These are phyloP conservation scores for Tricholoma hemisulphureum DNA, from an alignment of 768 basidiomycete genomes.

Conservation along the genomic window DNA sequence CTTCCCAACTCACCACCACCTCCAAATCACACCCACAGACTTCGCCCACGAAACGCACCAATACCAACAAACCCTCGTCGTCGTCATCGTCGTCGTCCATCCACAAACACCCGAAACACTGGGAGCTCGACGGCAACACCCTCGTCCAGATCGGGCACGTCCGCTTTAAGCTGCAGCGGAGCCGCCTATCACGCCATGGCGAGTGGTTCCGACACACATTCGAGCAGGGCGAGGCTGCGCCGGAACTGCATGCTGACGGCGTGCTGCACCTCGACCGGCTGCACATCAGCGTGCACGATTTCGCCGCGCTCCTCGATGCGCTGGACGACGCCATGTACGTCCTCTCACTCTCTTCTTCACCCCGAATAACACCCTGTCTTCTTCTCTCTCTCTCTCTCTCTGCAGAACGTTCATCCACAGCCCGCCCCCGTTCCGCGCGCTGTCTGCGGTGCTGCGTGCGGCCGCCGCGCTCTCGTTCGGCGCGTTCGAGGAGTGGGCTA, in stretches of 20 bases:
- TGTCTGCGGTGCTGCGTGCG: constrained; percentile 34
- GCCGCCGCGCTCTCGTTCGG: constrained; percentile 31
- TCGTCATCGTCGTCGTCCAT: too few relatives aligned
- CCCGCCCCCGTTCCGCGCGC: constrained; percentile 24
- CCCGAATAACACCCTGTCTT: not conserved
- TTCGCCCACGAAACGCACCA: not conserved
- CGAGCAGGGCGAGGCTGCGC: not conserved
- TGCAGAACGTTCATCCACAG: constrained; percentile 13
- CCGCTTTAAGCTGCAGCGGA: constrained; percentile 36
- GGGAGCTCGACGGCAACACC: constrained; percentile 36
- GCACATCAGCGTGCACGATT: constrained; percentile 29
- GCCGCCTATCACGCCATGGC: constrained; percentile 30
- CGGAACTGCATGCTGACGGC: constrained; percentile 20
- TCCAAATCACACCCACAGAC: not conserved
- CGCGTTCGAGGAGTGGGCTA: constrained; percentile 27
- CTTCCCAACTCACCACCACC: not conserved
- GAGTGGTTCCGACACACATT: constrained; percentile 30
- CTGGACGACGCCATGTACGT: constrained; percentile 36
- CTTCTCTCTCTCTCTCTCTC: not conserved
- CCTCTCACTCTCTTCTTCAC: too few relatives aligned
- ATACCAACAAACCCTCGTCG: not conserved
- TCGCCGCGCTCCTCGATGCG: constrained; percentile 29
- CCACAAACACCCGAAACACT: constrained; percentile 17
- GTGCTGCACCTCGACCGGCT: constrained; percentile 14
- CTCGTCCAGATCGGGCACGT: constrained; percentile 33